These are phyloP conservation scores for Monosporascus sp. DNA, from an alignment of 2,329 filamentous ascomycete species.

Conservation along the genomic window DNA sequence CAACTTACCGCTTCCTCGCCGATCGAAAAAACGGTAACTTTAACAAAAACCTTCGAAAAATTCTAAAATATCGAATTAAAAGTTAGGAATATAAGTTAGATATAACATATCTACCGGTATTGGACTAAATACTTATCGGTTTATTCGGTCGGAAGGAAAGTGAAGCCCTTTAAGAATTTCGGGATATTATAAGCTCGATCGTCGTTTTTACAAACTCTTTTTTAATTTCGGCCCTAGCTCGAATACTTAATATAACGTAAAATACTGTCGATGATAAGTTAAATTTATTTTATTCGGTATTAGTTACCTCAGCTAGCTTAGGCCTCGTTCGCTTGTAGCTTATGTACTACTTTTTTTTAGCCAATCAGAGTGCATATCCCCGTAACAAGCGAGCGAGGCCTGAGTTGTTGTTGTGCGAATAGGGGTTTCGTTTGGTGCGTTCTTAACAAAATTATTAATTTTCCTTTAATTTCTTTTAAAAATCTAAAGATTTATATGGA, in stretches of 20 bases:
- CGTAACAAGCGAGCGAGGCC: too few species aligned
- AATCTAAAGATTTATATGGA: too few species aligned
- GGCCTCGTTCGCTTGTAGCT: too few species aligned
- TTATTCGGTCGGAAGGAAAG: slow-evolving; percentile 8
- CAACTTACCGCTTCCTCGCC: slow-evolving; percentile 21
- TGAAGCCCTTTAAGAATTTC: slow-evolving; percentile 18
- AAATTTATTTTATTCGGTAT: slow-evolving; percentile 29
- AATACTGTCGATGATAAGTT: slow-evolving; percentile 16
- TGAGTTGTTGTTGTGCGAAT: too few species aligned
- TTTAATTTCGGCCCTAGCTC: background rate
- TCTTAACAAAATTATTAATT: too few species aligned
- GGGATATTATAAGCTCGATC: slow-evolving; percentile 26
- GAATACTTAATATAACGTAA: slow-evolving; percentile 2
- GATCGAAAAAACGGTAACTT: slow-evolving; percentile 2
- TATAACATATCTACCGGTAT: background rate
- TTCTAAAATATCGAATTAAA: background rate
- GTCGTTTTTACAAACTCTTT: slow-evolving; percentile 17
- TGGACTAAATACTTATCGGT: slow-evolving; percentile 11
- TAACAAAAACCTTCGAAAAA: background rate
- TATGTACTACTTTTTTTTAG: too few species aligned
- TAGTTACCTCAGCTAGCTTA: too few species aligned
- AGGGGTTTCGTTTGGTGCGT: too few species aligned
- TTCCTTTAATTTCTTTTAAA: too few species aligned
- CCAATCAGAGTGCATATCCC: too few species aligned
- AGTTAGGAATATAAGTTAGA: slow-evolving; percentile 12